phyloP scores from a whole-genome alignment of 176 grass and related monocot species.

The Oryza meridionalis region DNA sequence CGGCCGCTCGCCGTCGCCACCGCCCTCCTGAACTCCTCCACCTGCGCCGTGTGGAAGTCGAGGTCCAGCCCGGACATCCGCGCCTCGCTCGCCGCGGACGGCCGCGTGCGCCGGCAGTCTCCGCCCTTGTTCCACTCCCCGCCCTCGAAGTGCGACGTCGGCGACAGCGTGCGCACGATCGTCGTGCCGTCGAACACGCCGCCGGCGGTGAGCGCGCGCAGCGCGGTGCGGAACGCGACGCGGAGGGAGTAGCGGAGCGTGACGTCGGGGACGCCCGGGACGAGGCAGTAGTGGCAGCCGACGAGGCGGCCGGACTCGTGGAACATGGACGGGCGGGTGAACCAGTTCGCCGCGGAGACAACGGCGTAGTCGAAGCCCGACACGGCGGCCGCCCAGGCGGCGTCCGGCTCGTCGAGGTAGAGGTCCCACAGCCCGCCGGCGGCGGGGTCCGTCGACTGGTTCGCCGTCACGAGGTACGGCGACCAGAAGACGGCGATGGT shows the following conservation, averaged over 20 bases:
- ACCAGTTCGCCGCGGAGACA: slow-evolving; percentile 69
- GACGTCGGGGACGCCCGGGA: slow-evolving; percentile 51
- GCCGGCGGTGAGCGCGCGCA: not conserved
- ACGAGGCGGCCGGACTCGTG: slow-evolving; percentile 43
- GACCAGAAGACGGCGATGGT: slow-evolving; percentile 69
- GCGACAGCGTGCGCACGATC: slow-evolving; percentile 62
- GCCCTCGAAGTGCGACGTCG: slow-evolving; percentile 74
- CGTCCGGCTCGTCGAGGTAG: slow-evolving; percentile 67
- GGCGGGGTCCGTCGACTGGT: slow-evolving; percentile 19
- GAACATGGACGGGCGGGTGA: slow-evolving; percentile 51
- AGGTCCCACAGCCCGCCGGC: slow-evolving; percentile 51
- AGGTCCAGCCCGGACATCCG: slow-evolving; percentile 38
- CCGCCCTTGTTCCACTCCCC: slow-evolving; percentile 74
- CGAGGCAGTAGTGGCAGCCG: slow-evolving; percentile 54
- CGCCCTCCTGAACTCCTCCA: slow-evolving; percentile 59
- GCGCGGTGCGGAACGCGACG: slow-evolving; percentile 42
- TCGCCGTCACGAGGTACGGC: slow-evolving; percentile 55
- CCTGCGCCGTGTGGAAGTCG: slow-evolving; percentile 48
- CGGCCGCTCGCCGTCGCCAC: not conserved
- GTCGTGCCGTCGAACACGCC: slow-evolving; percentile 22
- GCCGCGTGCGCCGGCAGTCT: slow-evolving; percentile 54
- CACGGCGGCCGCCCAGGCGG: slow-evolving; percentile 38
- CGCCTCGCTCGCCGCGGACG: slow-evolving; percentile 33
- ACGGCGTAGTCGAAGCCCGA: slow-evolving; percentile 56
- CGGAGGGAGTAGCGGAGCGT: slow-evolving; percentile 44